Percentiles rank a stretch among this genome's conserved stretches.
phyloP scores from a whole-genome alignment of 176 grass and related monocot genomes.

The Stipa capillata region DNA sequence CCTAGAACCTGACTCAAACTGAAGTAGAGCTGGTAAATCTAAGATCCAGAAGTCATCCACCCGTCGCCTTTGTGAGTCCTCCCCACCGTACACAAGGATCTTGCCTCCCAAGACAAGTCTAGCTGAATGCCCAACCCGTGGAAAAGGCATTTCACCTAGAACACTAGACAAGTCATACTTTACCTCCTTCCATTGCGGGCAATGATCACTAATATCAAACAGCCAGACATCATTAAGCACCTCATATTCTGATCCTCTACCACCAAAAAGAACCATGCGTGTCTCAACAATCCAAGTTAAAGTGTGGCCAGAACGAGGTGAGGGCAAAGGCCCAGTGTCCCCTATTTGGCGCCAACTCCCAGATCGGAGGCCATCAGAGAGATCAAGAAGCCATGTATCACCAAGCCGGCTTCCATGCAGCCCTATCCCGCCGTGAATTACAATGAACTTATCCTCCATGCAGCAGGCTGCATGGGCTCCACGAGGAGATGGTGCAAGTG shows the following conservation, averaged over 20 bases:
- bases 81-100: constrained; percentile 90
- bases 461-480: constrained; percentile 91
- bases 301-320: constrained; percentile 76
- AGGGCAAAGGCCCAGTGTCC: constrained; percentile 39
- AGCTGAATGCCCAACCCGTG: constrained; percentile 89
- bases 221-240: constrained; percentile 98
- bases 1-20: constrained; percentile 44
- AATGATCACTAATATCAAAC: constrained; percentile 49
- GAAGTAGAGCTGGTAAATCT: constrained; percentile 50
- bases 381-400: constrained; percentile 91
- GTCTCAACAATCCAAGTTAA: constrained; percentile 76
- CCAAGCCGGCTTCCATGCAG: constrained; percentile 56
- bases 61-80: constrained; percentile 71
- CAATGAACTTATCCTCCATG: constrained; percentile 50
- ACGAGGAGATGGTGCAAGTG: constrained; percentile 51
- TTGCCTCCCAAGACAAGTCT: constrained; percentile 59
- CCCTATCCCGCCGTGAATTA: constrained; percentile 85
- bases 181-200: constrained; percentile 82
- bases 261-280: constrained; percentile 73
- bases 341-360: constrained; percentile 65
- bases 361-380: constrained; percentile 51
- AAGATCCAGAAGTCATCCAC: constrained; percentile 94
- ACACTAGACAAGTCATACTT: constrained; percentile 51
- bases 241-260: constrained; percentile 74
- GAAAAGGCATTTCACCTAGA: constrained; percentile 61